A percentile compares a stretch with the other conserved stretches of the same genome.
phyloP scores from a whole-genome alignment of 2,329 filamentous ascomycete species.

The Aureobasidium sp. region DNA sequence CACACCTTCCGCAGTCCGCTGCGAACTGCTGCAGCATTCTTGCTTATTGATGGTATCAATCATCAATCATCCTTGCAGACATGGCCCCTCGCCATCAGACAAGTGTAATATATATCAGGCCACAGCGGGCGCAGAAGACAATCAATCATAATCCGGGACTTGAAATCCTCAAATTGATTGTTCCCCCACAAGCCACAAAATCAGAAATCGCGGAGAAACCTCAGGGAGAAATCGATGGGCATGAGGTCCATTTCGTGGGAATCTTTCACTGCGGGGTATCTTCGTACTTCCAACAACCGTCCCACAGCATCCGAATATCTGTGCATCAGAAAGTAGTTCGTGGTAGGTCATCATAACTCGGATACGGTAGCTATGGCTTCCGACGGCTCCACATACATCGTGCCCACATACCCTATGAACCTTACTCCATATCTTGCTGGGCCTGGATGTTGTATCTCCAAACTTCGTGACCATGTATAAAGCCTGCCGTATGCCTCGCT shows the following conservation, averaged over 20 bases:
- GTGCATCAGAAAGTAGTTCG: background rate
- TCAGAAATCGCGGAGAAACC: background rate
- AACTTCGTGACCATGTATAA: background rate
- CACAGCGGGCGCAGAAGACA: background rate
- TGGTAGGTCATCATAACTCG: background rate
- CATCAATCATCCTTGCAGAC: background rate
- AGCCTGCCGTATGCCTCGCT: background rate
- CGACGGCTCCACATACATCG: conserved; percentile 15
- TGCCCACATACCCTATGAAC: conserved; percentile 1
- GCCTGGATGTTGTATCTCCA: background rate
- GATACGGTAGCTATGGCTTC: background rate
- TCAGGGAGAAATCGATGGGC: background rate
- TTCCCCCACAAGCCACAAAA: conserved; percentile 9
- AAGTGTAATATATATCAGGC: background rate
- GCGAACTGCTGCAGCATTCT: background rate
- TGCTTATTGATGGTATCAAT: background rate
- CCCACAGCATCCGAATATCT: background rate
- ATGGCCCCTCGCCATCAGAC: background rate
- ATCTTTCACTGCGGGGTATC: background rate
- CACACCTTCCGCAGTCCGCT: background rate
- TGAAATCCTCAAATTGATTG: background rate
- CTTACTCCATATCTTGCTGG: background rate
- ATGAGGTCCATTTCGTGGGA: background rate
- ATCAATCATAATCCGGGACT: background rate
- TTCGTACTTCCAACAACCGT: background rate